These are phyloP conservation scores for Russula vinacea DNA, from an alignment of 768 basidiomycete species.

Conservation along the genomic window DNA sequence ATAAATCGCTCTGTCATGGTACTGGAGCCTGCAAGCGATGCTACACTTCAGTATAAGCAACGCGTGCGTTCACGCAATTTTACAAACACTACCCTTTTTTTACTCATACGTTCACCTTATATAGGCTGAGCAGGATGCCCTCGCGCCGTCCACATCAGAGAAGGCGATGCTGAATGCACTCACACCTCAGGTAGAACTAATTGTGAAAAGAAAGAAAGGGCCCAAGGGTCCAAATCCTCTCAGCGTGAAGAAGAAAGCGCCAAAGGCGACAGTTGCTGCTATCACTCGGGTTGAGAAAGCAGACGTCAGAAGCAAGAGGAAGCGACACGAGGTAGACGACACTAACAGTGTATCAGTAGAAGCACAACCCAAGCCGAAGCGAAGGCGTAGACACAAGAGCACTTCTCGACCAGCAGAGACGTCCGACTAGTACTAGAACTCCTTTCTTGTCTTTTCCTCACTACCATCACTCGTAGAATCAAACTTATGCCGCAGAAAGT, in stretches of 20 bases:
- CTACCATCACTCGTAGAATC: background rate
- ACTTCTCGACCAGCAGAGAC: background rate
- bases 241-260: constrained; percentile 79
- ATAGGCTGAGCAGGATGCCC: constrained; percentile 63
- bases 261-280: constrained; percentile 24
- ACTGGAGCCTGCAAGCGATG: constrained; percentile 82
- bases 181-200: constrained; percentile 37
- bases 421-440: background rate
- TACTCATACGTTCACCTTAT: constrained; percentile 5
- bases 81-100: background rate
- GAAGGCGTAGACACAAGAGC: constrained; percentile 34
- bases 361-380: constrained; percentile 27
- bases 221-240: constrained; percentile 91
- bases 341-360: constrained; percentile 20
- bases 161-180: constrained; percentile 42
- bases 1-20: constrained; percentile 91
- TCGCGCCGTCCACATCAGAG: constrained; percentile 53
- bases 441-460: background rate
- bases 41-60: constrained; percentile 67
- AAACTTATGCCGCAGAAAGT: background rate
- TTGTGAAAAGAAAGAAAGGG: constrained; percentile 57
- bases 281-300: constrained; percentile 21
- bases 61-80: constrained; percentile 41
- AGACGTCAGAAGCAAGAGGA: constrained; percentile 35
- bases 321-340: constrained; percentile 30